These are phyloP conservation scores for Trichoderma asperellum DNA, from an alignment of 2,329 filamentous ascomycete species.

Conservation along the genomic window DNA sequence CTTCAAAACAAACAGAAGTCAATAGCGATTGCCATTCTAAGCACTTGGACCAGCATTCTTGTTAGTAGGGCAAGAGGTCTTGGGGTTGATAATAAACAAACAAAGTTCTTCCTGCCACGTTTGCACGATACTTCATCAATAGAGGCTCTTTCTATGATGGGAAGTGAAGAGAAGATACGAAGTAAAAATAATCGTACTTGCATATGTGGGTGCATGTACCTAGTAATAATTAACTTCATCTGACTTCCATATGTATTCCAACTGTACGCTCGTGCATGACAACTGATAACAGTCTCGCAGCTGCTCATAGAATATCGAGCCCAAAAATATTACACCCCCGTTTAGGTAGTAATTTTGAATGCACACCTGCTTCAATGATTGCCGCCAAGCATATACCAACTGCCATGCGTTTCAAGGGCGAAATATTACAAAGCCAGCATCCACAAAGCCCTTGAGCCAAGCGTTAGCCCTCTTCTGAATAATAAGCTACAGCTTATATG, in stretches of 20 bases:
- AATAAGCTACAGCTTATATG: background rate
- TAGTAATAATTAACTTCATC: background rate
- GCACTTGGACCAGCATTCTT: background rate
- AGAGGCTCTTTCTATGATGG: background rate
- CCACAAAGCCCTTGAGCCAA: conserved; percentile 44
- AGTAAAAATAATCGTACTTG: background rate
- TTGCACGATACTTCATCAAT: background rate
- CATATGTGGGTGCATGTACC: background rate
- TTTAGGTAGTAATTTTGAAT: conserved; percentile 44
- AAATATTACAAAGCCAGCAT: conserved; percentile 54
- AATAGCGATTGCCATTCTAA: background rate
- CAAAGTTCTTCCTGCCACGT: background rate
- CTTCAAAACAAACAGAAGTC: conserved; percentile 1
- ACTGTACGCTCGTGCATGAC: background rate
- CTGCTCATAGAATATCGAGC: background rate
- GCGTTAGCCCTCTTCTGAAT: conserved; percentile 41
- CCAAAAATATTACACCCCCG: conserved; percentile 42
- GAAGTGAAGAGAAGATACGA: background rate
- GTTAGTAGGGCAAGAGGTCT: background rate
- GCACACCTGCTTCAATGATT: conserved; percentile 62
- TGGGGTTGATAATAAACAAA: background rate
- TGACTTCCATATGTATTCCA: background rate
- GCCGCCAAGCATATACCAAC: conserved; percentile 62
- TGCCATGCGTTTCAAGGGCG: conserved; percentile 51
- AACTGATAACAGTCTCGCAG: background rate